These are phyloP conservation scores for Fusarium haematococcum DNA, from an alignment of 2,329 filamentous ascomycete species.

Conservation along the genomic window DNA sequence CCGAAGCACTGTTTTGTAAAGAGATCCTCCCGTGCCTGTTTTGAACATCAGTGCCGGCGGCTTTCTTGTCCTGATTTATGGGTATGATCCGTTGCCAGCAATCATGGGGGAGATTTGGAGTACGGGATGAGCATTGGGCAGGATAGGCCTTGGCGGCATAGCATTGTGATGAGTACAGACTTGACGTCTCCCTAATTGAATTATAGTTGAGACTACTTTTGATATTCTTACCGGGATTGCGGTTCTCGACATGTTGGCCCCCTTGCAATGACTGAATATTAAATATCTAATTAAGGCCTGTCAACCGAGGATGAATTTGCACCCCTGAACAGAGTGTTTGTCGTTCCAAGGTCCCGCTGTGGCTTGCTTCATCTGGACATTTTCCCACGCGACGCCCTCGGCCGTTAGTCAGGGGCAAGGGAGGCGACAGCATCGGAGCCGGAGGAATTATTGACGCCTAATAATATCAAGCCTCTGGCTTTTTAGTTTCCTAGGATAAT, in stretches of 20 bases:
- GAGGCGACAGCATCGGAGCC: not conserved
- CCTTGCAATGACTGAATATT: not conserved
- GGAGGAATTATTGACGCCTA: not conserved
- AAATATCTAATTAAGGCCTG: not conserved
- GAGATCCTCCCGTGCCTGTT: slow-evolving; percentile 2
- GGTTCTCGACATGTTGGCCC: not conserved
- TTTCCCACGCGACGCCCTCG: slow-evolving; percentile 13
- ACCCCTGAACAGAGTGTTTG: not conserved
- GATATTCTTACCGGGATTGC: too few species aligned
- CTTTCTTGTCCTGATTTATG: not conserved
- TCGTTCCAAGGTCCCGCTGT: slow-evolving; percentile 1
- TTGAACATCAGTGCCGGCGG: slow-evolving; percentile 4
- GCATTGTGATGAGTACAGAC: slow-evolving; percentile 7
- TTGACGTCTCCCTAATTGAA: slow-evolving; percentile 17
- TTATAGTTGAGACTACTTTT: not conserved
- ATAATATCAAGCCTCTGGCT: not conserved
- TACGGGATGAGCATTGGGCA: slow-evolving; percentile 1
- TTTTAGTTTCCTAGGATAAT: not conserved
- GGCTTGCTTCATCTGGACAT: slow-evolving; percentile 6
- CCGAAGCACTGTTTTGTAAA: slow-evolving; percentile 10
- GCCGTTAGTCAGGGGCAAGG: not conserved
- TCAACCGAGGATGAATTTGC: not conserved
- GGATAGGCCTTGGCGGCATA: slow-evolving; percentile 6
- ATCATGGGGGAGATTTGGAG: slow-evolving; percentile 6
- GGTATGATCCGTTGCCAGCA: not conserved